Evolutionary conservation across 345 rosid genomes (phyloP), one percentile per base, ranked within the genome.

Genomic region (Pugionium cornutum): DNA sequence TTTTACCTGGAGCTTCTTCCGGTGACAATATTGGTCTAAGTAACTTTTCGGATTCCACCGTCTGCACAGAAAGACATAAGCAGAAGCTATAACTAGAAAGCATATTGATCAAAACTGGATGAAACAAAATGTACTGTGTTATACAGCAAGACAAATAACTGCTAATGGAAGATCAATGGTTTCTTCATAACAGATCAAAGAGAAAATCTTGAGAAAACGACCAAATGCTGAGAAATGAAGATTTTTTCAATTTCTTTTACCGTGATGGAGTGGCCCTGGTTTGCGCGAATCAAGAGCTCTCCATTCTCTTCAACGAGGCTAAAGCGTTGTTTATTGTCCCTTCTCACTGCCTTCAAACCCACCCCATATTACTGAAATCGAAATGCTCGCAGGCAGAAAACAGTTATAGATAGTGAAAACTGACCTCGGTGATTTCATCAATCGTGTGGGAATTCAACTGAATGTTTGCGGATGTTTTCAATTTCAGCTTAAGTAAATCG

Each of bases 201-300:
- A 58, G 50, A 27, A 4, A 48, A 58, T 42, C 35, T n/a, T 27
- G 3, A 1, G 60, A 31, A 47, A 45, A 9, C 3, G 0, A 25
- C 1, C 11, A 28, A 41, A 55, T 53, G 31, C 9, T 1, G 32
- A 53, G 25, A 11, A 42, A 37, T 7, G 41, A 35, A 37, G 32
- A 11, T 26, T 11, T 39, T 33, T 43, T 10, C 4, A 28, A 58
- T 6, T 37, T 47, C n/a, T 10, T 34, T 71, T 69, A 89, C 94
- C 82, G 69, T 74, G 52, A 92, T 60, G 0, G 98, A 81, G 70
- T 92, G 98, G 42, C 98, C 98, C 83, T 89, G 98, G 76, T 92
- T 92, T 53, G 97, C 98, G 33, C 94, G 97, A 35, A 89, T 84
- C 48, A 83, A 67, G 76, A 87, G 84, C 75, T 86, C 91, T 8